phyloP scores from a whole-genome alignment of 768 basidiomycete genomes.

The Phylloporus arenicola region DNA sequence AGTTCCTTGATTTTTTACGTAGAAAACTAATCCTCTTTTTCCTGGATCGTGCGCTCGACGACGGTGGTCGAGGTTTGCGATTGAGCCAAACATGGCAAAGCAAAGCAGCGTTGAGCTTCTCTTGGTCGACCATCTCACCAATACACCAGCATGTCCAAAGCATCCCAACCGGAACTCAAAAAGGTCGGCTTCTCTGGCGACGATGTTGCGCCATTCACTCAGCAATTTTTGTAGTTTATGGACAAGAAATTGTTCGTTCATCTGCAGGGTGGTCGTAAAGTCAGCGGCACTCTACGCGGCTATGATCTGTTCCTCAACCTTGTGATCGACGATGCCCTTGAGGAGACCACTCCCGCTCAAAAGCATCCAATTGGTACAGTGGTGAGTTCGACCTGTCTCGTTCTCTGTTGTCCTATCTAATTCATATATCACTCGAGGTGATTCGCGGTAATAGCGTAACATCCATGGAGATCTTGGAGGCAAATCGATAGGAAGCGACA shows the following conservation, averaged over 20 bases:
- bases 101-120: conserved; percentile 11
- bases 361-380: conserved; percentile 90
- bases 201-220: neutral
- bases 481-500: conserved; percentile 35
- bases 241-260: conserved; percentile 96
- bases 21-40: too few species aligned
- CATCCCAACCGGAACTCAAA: conserved; percentile 95
- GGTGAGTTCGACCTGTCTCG: conserved; percentile 45
- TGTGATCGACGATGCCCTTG: conserved; percentile 91
- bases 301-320: conserved; percentile 99
- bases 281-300: conserved; percentile 90
- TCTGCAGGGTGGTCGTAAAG: conserved; percentile 91
- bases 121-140: neutral
- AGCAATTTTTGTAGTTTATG: conserved; percentile 68
- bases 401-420: conserved; percentile 1
- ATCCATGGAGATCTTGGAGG: conserved; percentile 86
- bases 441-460: conserved; percentile 96
- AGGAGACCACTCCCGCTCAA: conserved; percentile 86
- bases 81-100: conserved; percentile 31
- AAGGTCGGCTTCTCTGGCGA: conserved; percentile 55
- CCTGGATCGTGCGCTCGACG: neutral
- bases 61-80: neutral
- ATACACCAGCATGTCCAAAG: conserved; percentile 69
- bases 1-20: neutral
- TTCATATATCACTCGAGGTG: conserved; percentile 49